Base-by-base conservation (phyloP, 2,329 filamentous ascomycete genomes). In the Penicillium decumbens region DNA sequence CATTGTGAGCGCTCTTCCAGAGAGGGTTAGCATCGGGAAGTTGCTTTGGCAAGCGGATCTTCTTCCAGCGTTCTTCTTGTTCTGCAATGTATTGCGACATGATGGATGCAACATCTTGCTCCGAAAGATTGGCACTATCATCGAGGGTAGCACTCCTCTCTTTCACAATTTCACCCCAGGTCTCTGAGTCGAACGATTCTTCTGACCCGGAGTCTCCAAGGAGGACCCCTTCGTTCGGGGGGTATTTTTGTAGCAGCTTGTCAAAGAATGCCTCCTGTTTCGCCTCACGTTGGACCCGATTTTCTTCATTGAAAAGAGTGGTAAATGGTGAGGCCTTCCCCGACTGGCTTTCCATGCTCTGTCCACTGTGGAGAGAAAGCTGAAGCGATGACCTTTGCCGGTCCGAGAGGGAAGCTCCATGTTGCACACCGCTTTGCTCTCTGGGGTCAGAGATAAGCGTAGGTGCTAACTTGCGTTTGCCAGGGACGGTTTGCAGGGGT, bases 91-190 rank as follows among this genome's bases (percentile, higher is more conserved):
- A 76, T 15, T 78, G 66, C 25, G 82, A 71, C 29, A 92, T 74
- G 10, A 80, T 67, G 0, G 65, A 56, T 3, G 77, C 67, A 20
- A 87, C 72, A 35, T 80, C 73, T 0, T 78, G 74, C 3, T 42
- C 29, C 8, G 71, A 67, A 10, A 84, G 66, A 37, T 54, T 54
- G 56, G 54, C 65, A 39, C 60, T 54, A 37, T 5, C 18, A 12
- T 37, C 33, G 2, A n/a, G n/a, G 15, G 6, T 27, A 27, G 28
- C 28, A 4, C 53, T 55, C 15, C 15, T 18, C 15, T 85, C 82
- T 27, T 78, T 71, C 40, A 84, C 76, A 8, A 87, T 84, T 60
- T 88, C 84, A 38, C 69, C 70, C 72, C 77, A 79, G 0, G 80
- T 84, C 30, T 80, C 76, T 9, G 78, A 73, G 57, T 87, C 83